Evolutionary conservation across 2,329 filamentous ascomycete genomes (phyloP), one percentile per base, ranked within the genome.

Genomic region (Fusarium sp.): DNA sequence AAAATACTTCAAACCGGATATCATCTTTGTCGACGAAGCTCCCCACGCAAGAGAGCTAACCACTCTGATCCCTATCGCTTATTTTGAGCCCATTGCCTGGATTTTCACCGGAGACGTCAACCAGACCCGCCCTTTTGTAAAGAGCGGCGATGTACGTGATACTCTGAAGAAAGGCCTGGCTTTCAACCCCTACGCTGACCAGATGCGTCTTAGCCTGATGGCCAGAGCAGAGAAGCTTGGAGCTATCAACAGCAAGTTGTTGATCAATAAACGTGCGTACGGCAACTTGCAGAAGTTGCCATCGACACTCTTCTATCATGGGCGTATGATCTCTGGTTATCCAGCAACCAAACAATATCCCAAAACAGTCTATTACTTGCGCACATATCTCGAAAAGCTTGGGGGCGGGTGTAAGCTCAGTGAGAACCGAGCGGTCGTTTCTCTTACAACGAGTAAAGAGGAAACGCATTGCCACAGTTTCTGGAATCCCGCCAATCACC

Each of bases 11-110:
- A 91, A 92, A 69, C 93, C 94, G 0, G 92, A 96, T 72, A 90
- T 97, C 69, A 88, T 96, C 1, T 94, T 97, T 76, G 92, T 97
- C 68, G 94, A 94, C 45, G 93, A 97, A 77, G 81, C 82, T 0
- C 81, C 83, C 0, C 83, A 85, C 46, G 82, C 82, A 0, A 74
- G 83, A 18, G 84, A 85, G 67, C 73, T 85, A 0, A 84, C 83
- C 0, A 82, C 81, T 0, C 69, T 85, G 20, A 84, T 85, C 3
- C 77, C 83, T 0, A 74, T 85, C 22, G 82, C 83, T 0, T 81
- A 79, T 29, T 84, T 81, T 48, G 76, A 78, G 4, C 83, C 83
- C 0, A 64, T 78, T 4, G 80, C 78, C 0, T 85, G 83, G 82
- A 81, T 85, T 4, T 80, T 84, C 47, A 82, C 82, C 1, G 84